These are phyloP conservation scores for Ceratocystis diversiconidia DNA, from an alignment of 2,329 filamentous ascomycete genomes.

Conservation along the genomic window DNA sequence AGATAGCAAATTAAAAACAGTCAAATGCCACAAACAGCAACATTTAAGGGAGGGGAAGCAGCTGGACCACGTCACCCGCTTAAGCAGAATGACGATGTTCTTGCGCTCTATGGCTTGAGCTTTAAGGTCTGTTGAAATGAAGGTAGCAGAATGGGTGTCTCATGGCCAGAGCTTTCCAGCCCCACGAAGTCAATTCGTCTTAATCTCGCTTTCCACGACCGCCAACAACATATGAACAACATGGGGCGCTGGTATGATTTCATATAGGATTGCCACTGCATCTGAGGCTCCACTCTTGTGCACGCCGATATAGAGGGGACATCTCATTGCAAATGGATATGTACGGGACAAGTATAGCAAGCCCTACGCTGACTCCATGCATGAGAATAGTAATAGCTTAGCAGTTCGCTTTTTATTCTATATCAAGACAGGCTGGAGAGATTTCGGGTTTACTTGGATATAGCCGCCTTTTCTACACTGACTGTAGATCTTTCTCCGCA, in stretches of 20 bases:
- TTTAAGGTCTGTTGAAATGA: not conserved
- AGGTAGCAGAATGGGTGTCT: not conserved
- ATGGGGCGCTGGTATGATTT: not conserved
- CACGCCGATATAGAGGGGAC: not conserved
- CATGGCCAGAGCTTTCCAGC: slow-evolving; percentile 3
- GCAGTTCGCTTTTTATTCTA: not conserved
- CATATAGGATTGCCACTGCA: not conserved
- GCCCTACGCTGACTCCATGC: not conserved
- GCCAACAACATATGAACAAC: not conserved
- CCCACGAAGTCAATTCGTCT: not conserved
- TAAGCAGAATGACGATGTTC: not conserved
- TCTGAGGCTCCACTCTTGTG: not conserved
- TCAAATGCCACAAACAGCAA: not conserved
- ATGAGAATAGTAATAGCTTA: not conserved
- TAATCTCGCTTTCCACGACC: not conserved
- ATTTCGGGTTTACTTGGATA: too few relatives aligned
- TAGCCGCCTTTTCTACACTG: not conserved
- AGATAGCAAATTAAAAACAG: not conserved
- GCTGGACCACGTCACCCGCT: not conserved
- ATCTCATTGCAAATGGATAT: not conserved
- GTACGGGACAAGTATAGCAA: not conserved
- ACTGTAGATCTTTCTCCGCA: not conserved
- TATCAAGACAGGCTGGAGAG: too few relatives aligned
- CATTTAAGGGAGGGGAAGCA: not conserved
- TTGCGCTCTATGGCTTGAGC: not conserved